Percentiles rank a stretch among this genome's conserved stretches.
These are phyloP conservation scores for Wickerhamiella infanticola DNA, from an alignment of 1,139 yeast genomes.

Conservation along the genomic window DNA sequence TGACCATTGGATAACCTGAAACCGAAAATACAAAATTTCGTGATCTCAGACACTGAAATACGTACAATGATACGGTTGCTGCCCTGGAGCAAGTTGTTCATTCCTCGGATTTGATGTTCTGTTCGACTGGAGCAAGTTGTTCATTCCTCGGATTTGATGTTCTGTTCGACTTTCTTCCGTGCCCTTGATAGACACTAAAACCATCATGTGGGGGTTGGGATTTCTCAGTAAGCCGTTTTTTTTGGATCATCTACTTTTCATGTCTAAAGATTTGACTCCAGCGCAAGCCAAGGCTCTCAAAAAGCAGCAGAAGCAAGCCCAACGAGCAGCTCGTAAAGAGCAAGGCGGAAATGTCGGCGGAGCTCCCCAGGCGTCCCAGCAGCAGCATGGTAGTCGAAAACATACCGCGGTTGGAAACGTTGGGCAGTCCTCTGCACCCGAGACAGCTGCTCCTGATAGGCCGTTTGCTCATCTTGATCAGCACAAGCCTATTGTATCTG, in stretches of 20 bases:
- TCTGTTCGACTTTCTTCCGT: too few species aligned
- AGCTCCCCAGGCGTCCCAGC: conserved; percentile 1
- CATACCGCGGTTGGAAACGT: background rate
- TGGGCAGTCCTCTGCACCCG: conserved; percentile 22
- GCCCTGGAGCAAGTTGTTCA: too few species aligned
- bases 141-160: too few species aligned
- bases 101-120: too few species aligned
- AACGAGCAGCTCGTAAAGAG: conserved; percentile 13
- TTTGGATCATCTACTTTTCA: background rate
- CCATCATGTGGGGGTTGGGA: too few species aligned
- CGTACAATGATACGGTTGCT: too few species aligned
- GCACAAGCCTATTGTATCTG: conserved; percentile 19
- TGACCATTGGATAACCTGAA: too few species aligned
- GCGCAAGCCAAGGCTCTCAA: conserved; percentile 79
- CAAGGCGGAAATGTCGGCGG: conserved; percentile 8
- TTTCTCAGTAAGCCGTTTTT: background rate
- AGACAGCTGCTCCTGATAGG: conserved; percentile 27
- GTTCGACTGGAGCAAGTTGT: too few species aligned
- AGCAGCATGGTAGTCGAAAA: background rate
- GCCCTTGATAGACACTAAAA: too few species aligned
- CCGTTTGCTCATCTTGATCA: conserved; percentile 83
- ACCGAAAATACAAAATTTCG: background rate
- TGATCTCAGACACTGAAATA: conserved; percentile 2
- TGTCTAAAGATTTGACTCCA: conserved; percentile 33
- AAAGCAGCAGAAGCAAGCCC: conserved; percentile 51